Evolutionary conservation across 768 basidiomycete genomes (phyloP).

Genomic region (Boletales sp.): DNA sequence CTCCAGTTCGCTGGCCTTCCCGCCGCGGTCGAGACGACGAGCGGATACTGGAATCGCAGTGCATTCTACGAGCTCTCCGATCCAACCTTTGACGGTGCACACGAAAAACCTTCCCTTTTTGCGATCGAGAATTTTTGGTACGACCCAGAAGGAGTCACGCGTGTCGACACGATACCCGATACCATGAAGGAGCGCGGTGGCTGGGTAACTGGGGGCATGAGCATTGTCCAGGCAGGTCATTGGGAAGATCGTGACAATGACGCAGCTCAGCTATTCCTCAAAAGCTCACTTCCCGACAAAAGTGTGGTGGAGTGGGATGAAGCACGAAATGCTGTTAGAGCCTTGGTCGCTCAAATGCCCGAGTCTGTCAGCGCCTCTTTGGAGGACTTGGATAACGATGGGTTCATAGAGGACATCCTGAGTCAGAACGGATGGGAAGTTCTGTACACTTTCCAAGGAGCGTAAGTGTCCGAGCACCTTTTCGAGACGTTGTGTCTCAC

Average conservation of each 20-base stretch:
- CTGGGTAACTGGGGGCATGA: slow-evolving; percentile 18
- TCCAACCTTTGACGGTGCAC: slow-evolving; percentile 14
- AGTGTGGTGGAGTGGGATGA: slow-evolving; percentile 27
- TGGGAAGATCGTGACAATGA: slow-evolving; percentile 10
- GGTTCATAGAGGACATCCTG: slow-evolving; percentile 28
- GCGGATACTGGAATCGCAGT: slow-evolving; percentile 36
- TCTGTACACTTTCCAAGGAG: slow-evolving; percentile 38
- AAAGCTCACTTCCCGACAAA: slow-evolving; percentile 18
- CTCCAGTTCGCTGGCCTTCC: slow-evolving; percentile 34
- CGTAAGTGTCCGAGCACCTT: slow-evolving; percentile 29
- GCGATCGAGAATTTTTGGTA: slow-evolving; percentile 40
- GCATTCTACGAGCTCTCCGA: slow-evolving; percentile 21
- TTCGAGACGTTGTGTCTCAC: slow-evolving; percentile 8
- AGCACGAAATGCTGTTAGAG: slow-evolving; percentile 22
- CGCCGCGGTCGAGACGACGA: slow-evolving; percentile 31
- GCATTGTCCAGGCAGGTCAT: slow-evolving; percentile 9
- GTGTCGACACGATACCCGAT: slow-evolving; percentile 34
- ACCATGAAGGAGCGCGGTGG: slow-evolving; percentile 23
- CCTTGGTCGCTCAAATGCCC: slow-evolving; percentile 17
- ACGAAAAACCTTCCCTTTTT: slow-evolving; percentile 21
- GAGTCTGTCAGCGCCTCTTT: slow-evolving; percentile 3
- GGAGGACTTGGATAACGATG: slow-evolving; percentile 20
- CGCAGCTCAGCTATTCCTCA: slow-evolving; percentile 14
- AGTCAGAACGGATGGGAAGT: slow-evolving; percentile 36
- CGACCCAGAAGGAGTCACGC: slow-evolving; percentile 33